A percentile compares a stretch with the other conserved stretches of the same genome.
Evolutionary conservation across 352 stramenopile genomes (phyloP).

Genomic region (Aphanomyces astaci): DNA sequence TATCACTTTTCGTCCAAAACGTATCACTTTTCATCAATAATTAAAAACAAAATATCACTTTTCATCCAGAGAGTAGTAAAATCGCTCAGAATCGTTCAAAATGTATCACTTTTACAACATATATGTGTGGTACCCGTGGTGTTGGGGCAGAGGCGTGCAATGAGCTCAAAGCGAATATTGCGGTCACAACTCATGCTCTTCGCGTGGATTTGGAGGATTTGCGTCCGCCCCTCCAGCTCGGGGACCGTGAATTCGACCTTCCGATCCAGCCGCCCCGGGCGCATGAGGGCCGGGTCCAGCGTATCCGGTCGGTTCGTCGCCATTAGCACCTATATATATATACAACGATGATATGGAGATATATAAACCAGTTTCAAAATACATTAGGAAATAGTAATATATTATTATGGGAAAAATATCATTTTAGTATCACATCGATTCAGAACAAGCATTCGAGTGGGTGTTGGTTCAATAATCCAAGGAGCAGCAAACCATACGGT

Average conservation of each 20-base stretch:
- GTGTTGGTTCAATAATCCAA: no score
- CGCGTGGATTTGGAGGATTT: constrained; percentile 99
- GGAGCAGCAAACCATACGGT: no score
- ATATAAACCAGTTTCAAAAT: constrained; percentile 1
- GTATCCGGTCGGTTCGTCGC: constrained; percentile 97
- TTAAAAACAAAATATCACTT: no score
- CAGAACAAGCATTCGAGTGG: no score
- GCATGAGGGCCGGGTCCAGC: constrained; percentile 93
- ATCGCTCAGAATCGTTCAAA: no score
- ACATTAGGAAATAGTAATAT: no score
- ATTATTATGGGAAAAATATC: no score
- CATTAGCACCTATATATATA: constrained; percentile 86
- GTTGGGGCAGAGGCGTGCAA: constrained; percentile 96
- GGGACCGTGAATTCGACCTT: constrained; percentile 99
- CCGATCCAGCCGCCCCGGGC: constrained; percentile 94
- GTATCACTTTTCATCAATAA: no score
- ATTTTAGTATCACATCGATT: no score
- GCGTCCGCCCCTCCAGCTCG: constrained; percentile 95
- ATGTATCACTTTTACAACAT: no score
- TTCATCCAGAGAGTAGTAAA: no score
- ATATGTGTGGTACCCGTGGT: constrained; percentile 91
- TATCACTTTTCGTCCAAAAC: no score
- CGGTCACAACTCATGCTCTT: constrained; percentile 99
- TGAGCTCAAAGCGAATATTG: constrained; percentile 98
- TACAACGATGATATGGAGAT: not conserved